Base-by-base conservation (phyloP, 2,329 filamentous ascomycete genomes). In the Hansfordia pulvinata region DNA sequence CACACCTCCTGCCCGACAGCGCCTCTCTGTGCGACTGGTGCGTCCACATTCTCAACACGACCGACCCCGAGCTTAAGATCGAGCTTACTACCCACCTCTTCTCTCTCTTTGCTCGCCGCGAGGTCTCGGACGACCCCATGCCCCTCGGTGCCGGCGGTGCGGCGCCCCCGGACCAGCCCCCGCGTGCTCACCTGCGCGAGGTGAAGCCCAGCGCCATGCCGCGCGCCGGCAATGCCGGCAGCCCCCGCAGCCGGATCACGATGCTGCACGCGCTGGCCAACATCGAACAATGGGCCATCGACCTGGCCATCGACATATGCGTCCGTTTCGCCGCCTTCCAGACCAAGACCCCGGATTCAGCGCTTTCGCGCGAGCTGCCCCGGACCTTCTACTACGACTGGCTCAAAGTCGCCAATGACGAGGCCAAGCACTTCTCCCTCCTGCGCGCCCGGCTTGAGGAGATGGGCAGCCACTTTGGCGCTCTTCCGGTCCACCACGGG, bases 191-290 rank as follows among this genome's bases (percentile, higher is more conserved):
- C 17, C 41, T 59, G 22, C 39, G 39, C 14, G 46, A 49, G 13
- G 47, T 61, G 20, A 43, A 49, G 16, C 52, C 56, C 2, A 43
- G 52, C 25, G 41, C 41, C 10, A 58, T 58, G 47, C 57, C 54
- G 6, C 50, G 43, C 7, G 38, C 48, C 3, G 50, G 56, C 20
- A 48, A 49, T 23, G 57, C 53, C n/a, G 57, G 57, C 5, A 53
- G 46, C 5, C 29, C 55, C 17, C 60, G 53, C 32, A 60, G 56
- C 30, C 45, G 57, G 14, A 54, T 60, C 23, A 46, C 52, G 11
- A 60, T 61, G 53, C 44, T 61, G 5, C 57, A 61, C 28, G 55
- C 56, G 1, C 39, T 60, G n/a, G 57, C 57, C 11, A 61, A 60
- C 27, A 60, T 61, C 14, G 57, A 61, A 37, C 47, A 58, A 14